Conservation (phyloP, 129 eudicot species). For the Flaveria trinervia region DNA sequence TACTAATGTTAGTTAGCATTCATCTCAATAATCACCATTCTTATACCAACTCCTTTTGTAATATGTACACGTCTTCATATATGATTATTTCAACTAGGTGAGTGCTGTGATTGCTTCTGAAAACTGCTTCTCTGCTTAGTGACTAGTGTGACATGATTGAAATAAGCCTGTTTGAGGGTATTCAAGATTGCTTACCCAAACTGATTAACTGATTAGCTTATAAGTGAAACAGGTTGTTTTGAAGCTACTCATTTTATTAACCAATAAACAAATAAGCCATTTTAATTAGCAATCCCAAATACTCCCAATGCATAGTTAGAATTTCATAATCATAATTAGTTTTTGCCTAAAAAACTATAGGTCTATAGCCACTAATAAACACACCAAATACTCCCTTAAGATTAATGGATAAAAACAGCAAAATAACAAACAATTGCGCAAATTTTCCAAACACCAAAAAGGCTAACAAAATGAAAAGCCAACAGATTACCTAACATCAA, state of each 20-base stretch:
- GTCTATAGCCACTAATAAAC: neutral
- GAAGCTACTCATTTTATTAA: neutral
- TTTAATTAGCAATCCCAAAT: neutral
- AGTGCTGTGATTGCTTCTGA: neutral
- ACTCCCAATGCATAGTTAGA: neutral
- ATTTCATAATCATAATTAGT: neutral
- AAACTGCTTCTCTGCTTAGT: neutral
- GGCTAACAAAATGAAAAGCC: neutral
- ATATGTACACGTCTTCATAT: neutral
- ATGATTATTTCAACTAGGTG: neutral
- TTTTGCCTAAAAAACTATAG: neutral
- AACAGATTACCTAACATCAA: neutral
- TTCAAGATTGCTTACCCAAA: neutral
- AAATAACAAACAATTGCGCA: neutral
- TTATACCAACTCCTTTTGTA: constrained; percentile 7
- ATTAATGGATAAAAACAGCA: neutral
- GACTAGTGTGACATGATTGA: neutral
- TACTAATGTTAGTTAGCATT: neutral
- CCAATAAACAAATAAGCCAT: constrained; percentile 6
- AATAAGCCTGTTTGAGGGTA: neutral
- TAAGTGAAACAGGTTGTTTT: neutral
- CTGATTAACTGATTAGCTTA: neutral
- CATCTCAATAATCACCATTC: neutral
- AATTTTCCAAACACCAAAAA: constrained; percentile 3
- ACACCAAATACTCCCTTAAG: neutral